Base-by-base conservation (phyloP, 1,284 basidiomycete genomes). In the Malassezia slooffiae region DNA sequence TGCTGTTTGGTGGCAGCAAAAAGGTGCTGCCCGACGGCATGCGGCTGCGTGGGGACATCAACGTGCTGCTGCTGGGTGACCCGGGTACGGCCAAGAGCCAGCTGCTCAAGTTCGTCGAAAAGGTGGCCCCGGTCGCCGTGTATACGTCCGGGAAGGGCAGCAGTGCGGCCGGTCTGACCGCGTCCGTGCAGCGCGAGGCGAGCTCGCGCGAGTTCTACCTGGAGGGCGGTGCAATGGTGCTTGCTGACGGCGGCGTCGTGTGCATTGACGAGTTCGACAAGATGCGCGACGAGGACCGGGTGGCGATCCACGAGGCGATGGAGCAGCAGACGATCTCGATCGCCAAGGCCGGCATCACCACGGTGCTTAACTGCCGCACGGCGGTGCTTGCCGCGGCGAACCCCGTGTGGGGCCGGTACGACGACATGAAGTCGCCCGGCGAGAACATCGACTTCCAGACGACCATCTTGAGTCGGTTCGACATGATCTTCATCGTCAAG, bases 211-310 rank as follows among this genome's bases (percentile, higher is more conserved):
- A 99, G 70, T 99, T 97, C 70, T 97, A 91, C 71, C 79, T 99
- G 8, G 93, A 99, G 75, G 93, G 93, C 5, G 93, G 93, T 21
- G 93, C 93, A 1, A 97, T 99, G 93, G 93, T 99, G 8, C 78
- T 99, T 22, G 93, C 93, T 0, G 93, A 99, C 67, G 89, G 87
- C 4, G 93, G 93, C 21, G 90, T 97, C 12, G 93, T 97, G 16
- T 97, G 93, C 69, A 99, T 99, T 64, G 93, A 99, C 67, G 93
- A 99, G 71, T 99, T 99, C 62, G 93, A 97, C 75, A 99, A 99
- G 76, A 99, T 97, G 93, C 77, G 91, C 22, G 93, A 97, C 66
- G 91, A 96, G 71, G 93, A 97, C 67, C 81, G 93, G 48, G 93
- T 97, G 2, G 93, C 93, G 0, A 97, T 97, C 51, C 93, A 97